Percentiles rank a stretch among this genome's conserved stretches.
phyloP scores from a whole-genome alignment of 1,284 basidiomycete genomes.

The Trametes versicolor region DNA sequence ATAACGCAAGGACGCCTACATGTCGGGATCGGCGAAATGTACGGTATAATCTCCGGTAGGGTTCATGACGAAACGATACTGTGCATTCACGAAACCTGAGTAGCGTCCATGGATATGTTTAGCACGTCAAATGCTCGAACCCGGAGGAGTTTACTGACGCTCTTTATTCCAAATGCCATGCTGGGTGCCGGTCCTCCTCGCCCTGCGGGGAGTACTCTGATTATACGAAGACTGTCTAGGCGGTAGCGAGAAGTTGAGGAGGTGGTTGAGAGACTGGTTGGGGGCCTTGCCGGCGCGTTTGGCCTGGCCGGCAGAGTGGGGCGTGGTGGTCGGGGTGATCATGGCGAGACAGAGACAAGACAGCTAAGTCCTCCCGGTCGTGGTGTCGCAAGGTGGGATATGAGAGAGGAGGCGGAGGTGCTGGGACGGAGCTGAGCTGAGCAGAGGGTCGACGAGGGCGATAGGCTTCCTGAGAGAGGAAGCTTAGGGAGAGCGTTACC shows the following conservation, averaged over 20 bases:
- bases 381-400: constrained; percentile 4
- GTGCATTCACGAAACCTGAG: constrained; percentile 90
- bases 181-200: constrained; percentile 68
- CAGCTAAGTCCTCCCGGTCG: constrained; percentile 43
- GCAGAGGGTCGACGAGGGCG: constrained; percentile 10
- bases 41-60: constrained; percentile 93
- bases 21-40: constrained; percentile 95
- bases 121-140: neutral
- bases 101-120: constrained; percentile 10
- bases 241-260: constrained; percentile 87
- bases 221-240: constrained; percentile 73
- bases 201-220: constrained; percentile 73
- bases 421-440: constrained; percentile 2
- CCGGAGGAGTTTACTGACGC: constrained; percentile 62
- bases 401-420: neutral
- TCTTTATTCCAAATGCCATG: constrained; percentile 87
- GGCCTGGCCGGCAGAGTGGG: constrained; percentile 34
- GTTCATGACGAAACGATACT: constrained; percentile 94
- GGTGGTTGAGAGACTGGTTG: constrained; percentile 74
- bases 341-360: constrained; percentile 42
- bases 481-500: constrained; percentile 36
- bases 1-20: constrained; percentile 60
- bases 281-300: constrained; percentile 72
- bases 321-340: constrained; percentile 40
- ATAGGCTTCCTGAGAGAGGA: constrained; percentile 39